Base-by-base conservation (phyloP, 2,329 filamentous ascomycete species). In the Fusarium scirpi region DNA sequence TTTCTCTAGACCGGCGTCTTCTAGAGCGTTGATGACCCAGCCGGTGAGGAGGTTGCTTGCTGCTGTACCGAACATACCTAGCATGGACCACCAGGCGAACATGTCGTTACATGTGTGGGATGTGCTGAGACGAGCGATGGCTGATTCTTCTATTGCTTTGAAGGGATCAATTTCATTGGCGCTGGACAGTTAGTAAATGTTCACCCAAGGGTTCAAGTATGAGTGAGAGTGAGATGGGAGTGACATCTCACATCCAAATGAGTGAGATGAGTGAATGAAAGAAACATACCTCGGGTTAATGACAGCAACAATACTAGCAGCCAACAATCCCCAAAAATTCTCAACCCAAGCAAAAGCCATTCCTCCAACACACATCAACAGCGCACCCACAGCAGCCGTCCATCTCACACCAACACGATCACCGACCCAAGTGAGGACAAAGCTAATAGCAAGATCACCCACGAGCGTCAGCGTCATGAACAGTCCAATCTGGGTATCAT, bases 81-180 rank as follows among this genome's bases (percentile, higher is more conserved):
- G 43, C 71, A 74, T 74, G 7, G 69, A 70, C 71, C 71, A 74
- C 71, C 71, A 74, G 0, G 71, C 71, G 29, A 74, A 74, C 49
- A 74, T 55, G 8, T 74, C 71, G 15, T 72, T 74, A 38, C 71
- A 67, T 8, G 68, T 74, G 8, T 74, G 62, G 7, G 62, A 27
- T 2, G 62, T 72, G 49, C 71, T 74, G 1, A 74, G 60, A 0
- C 66, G 71, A 6, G 71, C 71, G 13, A 74, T 66, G 0, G 71
- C 71, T 4, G 69, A 71, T 30, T 74, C 71, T 11, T 74, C 71
- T n/a, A 74, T 63, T 3, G 69, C 62, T 11, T 74, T 72, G 63
- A 74, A 74, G 6, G 71, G 71, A 38, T 74, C 71, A n/a, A 74
- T 74, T 34, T 74, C 71, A 12, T 74, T 74, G 30, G 71, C 71